Conservation (phyloP, 2,329 filamentous ascomycete species). For the Ciborinia camelliae region DNA sequence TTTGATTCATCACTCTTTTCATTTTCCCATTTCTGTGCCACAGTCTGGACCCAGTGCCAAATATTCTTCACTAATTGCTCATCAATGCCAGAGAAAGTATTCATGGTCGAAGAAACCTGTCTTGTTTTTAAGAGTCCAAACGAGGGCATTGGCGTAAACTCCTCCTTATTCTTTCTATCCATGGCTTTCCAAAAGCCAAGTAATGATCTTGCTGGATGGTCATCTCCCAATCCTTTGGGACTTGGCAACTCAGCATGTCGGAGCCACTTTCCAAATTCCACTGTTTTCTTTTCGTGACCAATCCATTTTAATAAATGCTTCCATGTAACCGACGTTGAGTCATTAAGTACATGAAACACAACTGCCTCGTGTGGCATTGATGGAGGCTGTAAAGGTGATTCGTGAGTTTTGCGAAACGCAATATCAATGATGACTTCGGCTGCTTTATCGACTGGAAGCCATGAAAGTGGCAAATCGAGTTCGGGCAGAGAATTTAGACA, state of each 20-base stretch:
- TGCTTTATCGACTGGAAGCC: conserved; percentile 48
- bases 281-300: not conserved
- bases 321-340: conserved; percentile 1
- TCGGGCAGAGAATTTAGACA: conserved; percentile 42
- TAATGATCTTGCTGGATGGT: conserved; percentile 10
- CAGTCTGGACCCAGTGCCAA: not conserved
- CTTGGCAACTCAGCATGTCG: not conserved
- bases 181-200: conserved; percentile 4
- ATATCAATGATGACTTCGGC: conserved; percentile 44
- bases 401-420: not conserved
- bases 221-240: not conserved
- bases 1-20: not conserved
- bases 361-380: not conserved
- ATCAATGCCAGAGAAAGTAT: not conserved
- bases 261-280: not conserved
- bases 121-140: conserved; percentile 3
- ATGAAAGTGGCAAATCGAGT: conserved; percentile 37
- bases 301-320: conserved; percentile 3
- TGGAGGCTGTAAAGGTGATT: not conserved
- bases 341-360: conserved; percentile 5
- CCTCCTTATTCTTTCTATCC: not conserved
- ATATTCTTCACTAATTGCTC: not conserved
- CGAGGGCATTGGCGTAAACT: not conserved
- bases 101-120: not conserved
- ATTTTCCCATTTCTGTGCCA: not conserved